Base-by-base conservation (phyloP, 768 basidiomycete genomes). In the Tricholoma flavovirens region DNA sequence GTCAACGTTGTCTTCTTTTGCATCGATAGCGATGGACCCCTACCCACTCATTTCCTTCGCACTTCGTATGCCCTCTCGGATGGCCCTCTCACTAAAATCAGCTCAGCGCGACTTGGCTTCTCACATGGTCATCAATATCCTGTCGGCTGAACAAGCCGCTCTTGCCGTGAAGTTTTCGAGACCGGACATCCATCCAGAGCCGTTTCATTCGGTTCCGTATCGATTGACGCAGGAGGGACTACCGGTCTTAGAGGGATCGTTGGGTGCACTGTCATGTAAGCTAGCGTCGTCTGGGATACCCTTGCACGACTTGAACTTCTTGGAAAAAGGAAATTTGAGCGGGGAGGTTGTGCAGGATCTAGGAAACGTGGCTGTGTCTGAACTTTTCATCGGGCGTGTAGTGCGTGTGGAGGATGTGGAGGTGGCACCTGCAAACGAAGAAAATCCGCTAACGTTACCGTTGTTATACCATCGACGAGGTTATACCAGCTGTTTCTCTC, bases 1-100 rank as follows among this genome's bases (percentile, higher is more conserved):
- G 61, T 93, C 93, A 19, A 98, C 95, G 1, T 77, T 98, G 30
- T 95, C 95, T 8, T 96, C 93, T 0, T 93, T 98, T 67, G 84
- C 92, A 19, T 93, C 93, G 26, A 84, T 98, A 65, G 84, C 95
- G 2, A 83, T 98, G 77, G 83, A 93, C 61, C 95, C 95, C 1
- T 75, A 84, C 61, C 93, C 94, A 0, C 81, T 97, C 55, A 81
- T 98, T 64, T 81, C 92, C 0, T 98, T 98, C 69, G 87, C 93
- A 15, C 79, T 98, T 17, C 87, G 93, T 32, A 78, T 93, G 15
- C 95, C 95, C 4, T 96, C 93, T 0, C 79, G 93, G 3, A 90
- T 96, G 83, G 93, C 93, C 0, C 71, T 76, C 2, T 73, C 82
- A 0, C 77, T 90, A 24, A 71, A 73, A 53, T 53, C 74, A 1